These are phyloP conservation scores for Heritiera littoralis DNA, from an alignment of 345 rosid species.

Conservation along the genomic window DNA sequence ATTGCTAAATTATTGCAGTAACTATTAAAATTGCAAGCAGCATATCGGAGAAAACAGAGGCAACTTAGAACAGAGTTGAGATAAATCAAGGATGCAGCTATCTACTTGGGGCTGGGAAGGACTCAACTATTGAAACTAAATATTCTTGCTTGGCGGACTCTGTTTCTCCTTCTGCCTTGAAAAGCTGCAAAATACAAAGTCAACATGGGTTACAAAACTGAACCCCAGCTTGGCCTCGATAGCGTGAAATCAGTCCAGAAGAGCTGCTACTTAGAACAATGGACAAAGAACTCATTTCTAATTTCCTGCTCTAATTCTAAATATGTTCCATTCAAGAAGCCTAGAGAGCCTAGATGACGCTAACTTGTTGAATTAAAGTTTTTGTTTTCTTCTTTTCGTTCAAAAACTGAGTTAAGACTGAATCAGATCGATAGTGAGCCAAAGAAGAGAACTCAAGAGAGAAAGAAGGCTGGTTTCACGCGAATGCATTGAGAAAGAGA, in stretches of 20 bases:
- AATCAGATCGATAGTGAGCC: too few relatives aligned
- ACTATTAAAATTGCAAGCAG: not conserved
- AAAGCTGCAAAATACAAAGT: not conserved
- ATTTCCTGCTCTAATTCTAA: not conserved
- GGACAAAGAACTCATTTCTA: not conserved
- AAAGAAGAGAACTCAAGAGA: too few relatives aligned
- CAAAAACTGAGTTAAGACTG: too few relatives aligned
- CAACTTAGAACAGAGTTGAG: not conserved
- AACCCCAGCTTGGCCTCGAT: not conserved
- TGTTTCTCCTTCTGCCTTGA: not conserved
- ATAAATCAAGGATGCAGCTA: not conserved
- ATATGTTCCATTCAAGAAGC: not conserved
- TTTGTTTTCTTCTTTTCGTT: too few relatives aligned
- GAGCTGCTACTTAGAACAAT: not conserved
- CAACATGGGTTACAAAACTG: not conserved
- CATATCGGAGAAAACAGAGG: not conserved
- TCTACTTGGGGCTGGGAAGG: not conserved
- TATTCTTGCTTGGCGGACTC: not conserved
- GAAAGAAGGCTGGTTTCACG: not conserved
- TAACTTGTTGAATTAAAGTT: too few relatives aligned
- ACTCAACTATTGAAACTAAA: not conserved
- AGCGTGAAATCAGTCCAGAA: not conserved
- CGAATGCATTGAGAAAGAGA: not conserved
- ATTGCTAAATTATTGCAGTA: not conserved
- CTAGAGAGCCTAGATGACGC: too few relatives aligned